Percentiles rank a stretch among this genome's conserved stretches.
Evolutionary conservation across 306 rosid species (phyloP).

Genomic region (Gastrolobium bilobum): DNA sequence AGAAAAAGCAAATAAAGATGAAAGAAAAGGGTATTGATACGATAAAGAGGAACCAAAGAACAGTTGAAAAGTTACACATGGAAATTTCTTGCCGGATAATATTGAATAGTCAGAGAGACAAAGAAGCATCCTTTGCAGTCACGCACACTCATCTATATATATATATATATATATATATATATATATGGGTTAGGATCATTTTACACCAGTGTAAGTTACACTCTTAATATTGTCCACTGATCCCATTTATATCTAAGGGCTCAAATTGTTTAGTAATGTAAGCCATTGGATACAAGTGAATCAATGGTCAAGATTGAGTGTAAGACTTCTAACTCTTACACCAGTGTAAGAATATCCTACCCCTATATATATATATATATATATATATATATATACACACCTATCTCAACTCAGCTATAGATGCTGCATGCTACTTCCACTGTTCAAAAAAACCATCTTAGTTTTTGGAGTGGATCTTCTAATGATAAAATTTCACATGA

Average conservation of each 20-base stretch:
- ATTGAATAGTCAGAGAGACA: slow-evolving; percentile 66
- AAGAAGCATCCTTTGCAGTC: slow-evolving; percentile 70
- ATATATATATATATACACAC: slow-evolving; percentile 17
- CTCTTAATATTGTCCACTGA: no score
- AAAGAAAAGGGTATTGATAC: slow-evolving; percentile 54
- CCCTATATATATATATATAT: slow-evolving; percentile 9
- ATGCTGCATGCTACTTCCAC: slow-evolving; percentile 47
- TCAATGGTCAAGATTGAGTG: no score
- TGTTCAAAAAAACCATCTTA: neutral
- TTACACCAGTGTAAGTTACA: no score
- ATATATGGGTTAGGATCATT: no score
- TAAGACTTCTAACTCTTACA: no score
- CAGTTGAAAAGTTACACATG: slow-evolving; percentile 71
- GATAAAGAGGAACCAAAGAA: slow-evolving; percentile 70
- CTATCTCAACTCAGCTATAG: slow-evolving; percentile 25
- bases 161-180: no score
- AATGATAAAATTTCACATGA: no score
- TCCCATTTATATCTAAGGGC: no score
- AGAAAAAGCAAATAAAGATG: slow-evolving; percentile 42
- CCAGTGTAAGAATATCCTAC: no score
- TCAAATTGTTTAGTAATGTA: no score
- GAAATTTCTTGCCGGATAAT: slow-evolving; percentile 72
- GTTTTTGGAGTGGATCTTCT: no score
- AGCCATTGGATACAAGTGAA: no score
- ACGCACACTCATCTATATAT: slow-evolving; percentile 29